Base-by-base conservation (phyloP, 768 basidiomycete species). In the Hericium erinaceus region DNA sequence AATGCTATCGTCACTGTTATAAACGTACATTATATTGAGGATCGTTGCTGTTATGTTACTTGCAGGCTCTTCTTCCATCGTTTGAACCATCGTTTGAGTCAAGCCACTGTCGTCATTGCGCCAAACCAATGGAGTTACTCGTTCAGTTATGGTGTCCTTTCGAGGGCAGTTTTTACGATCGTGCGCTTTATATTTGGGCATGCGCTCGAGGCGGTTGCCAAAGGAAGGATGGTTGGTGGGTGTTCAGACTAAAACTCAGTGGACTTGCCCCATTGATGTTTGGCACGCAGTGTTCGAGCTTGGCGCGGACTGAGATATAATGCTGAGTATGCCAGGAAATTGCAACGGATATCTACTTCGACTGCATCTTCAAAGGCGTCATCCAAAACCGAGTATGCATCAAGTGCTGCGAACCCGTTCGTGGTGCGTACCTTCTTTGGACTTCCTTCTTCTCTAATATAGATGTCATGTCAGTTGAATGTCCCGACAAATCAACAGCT, bases 71-170 rank as follows among this genome's bases (percentile, higher is more conserved):
- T 63, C 75, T 92, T 12, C 49, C 49, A 64, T 77, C 80, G 49
- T 73, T 72, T 65, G 81, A 84, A 68, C 87, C 85, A 13, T 66
- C 81, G 22, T 70, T 83, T 61, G 72, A 81, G 57, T 83, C 83
- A 24, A 85, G 84, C 6, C 73, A 76, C 53, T 95, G 92, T 80
- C 82, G 79, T 67, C 72, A 77, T 53, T 95, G 92, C 72, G 74
- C 77, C 10, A 70, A 75, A 18, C 81, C 86, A 0, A 92, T 87
- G 89, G 84, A 90, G 61, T 78, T 95, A 20, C 78, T 94, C 39
- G 77, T 89, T 11, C 92, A 95, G 66, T 78, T 95, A 65, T 94
- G 90, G 89, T 93, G 89, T 69, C 93, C 93, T 0, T 82, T 94
- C 63, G 87, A 93, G 66, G 76, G 85, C 39, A 94, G 89, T 64